Evolutionary conservation across 2,329 filamentous ascomycete genomes (phyloP).

Genomic region (Ascocoryne sarcoides): DNA sequence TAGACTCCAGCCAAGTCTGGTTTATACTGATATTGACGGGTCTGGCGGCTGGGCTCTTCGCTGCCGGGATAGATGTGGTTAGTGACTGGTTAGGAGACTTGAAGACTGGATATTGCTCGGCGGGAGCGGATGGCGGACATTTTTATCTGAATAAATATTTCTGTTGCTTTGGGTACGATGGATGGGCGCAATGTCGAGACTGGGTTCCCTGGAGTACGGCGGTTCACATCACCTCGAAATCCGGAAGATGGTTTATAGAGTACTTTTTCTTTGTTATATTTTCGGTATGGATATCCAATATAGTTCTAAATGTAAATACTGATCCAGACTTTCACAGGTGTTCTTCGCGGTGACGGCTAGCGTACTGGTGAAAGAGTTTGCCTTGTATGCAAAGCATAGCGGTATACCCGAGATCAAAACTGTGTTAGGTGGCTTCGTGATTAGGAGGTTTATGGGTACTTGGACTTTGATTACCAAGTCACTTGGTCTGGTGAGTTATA

Average conservation of each 20-base stretch:
- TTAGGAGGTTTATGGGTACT: slow-evolving; percentile 71
- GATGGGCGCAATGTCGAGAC: slow-evolving; percentile 67
- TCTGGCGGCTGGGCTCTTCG: slow-evolving; percentile 72
- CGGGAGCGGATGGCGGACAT: slow-evolving; percentile 64
- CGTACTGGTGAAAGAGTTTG: slow-evolving; percentile 73
- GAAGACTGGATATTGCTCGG: slow-evolving; percentile 81
- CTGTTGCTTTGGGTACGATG: slow-evolving; percentile 88
- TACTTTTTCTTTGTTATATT: slow-evolving; percentile 82
- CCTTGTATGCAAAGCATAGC: slow-evolving; percentile 82
- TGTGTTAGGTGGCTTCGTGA: slow-evolving; percentile 86
- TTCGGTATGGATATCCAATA: slow-evolving; percentile 54
- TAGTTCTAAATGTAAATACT: too few species aligned
- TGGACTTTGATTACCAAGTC: slow-evolving; percentile 92
- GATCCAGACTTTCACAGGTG: too few species aligned
- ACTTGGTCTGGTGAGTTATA: slow-evolving; percentile 60
- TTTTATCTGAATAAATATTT: slow-evolving; percentile 91
- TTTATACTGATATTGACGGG: slow-evolving; percentile 79
- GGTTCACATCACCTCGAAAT: slow-evolving; percentile 54
- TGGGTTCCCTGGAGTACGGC: slow-evolving; percentile 82
- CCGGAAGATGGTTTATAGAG: slow-evolving; percentile 72
- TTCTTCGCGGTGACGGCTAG: slow-evolving; percentile 71
- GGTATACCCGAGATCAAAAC: slow-evolving; percentile 98
- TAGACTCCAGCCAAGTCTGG: slow-evolving; percentile 90
- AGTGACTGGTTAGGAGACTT: slow-evolving; percentile 91
- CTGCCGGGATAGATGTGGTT: slow-evolving; percentile 80